A percentile compares a stretch with the other conserved stretches of the same genome.
phyloP scores from a whole-genome alignment of 31 red algal genomes.

The Endocladia muricata region DNA sequence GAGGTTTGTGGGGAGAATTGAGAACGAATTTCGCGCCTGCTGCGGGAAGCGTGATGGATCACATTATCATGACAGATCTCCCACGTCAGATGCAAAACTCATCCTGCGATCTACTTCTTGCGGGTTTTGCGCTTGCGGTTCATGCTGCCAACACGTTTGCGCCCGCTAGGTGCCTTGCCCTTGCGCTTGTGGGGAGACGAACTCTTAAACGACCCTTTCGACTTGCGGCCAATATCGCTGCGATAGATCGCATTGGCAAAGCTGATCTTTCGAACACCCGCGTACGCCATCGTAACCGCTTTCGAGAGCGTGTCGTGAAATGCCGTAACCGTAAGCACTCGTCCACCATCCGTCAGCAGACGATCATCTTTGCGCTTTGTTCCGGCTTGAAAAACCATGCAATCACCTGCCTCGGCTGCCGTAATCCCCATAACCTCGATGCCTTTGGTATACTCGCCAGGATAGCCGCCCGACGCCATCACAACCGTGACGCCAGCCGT shows the following conservation, averaged over 20 bases:
- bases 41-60: too few species aligned
- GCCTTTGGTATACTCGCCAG: conserved; percentile 84
- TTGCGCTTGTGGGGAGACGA: too few species aligned
- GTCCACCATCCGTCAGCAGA: conserved; percentile 76
- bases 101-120: too few species aligned
- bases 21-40: too few species aligned
- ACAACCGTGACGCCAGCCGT: conserved; percentile 78
- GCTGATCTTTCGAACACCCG: conserved; percentile 66
- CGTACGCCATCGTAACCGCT: conserved; percentile 74
- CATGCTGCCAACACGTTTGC: too few species aligned
- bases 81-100: too few species aligned
- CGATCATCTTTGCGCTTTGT: conserved; percentile 39
- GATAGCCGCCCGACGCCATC: conserved; percentile 87
- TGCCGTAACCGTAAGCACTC: conserved; percentile 87
- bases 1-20: too few species aligned
- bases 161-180: too few species aligned
- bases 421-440: conserved; percentile 68
- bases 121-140: too few species aligned
- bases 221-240: conserved; percentile 90
- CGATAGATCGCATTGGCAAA: conserved; percentile 90
- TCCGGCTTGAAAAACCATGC: conserved; percentile 93
- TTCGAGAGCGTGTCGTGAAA: conserved; percentile 43
- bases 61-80: too few species aligned
- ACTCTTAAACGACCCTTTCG: too few species aligned
- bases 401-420: conserved; percentile 60